These are phyloP conservation scores for Castanospermum australe DNA, from an alignment of 306 rosid genomes.

Conservation along the genomic window DNA sequence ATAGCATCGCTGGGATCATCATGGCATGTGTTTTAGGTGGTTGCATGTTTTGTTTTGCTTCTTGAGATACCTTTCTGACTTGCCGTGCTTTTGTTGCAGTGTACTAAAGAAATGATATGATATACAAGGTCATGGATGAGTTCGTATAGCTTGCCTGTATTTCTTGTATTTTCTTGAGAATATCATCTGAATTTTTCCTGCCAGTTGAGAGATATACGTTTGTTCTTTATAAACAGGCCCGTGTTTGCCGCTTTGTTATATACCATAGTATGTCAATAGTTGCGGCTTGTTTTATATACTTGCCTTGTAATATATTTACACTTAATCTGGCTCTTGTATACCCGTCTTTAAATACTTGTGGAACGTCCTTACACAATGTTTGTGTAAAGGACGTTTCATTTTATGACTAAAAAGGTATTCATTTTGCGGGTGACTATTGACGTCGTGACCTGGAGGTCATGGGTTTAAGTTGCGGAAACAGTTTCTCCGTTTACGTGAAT, in stretches of 20 bases:
- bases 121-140: conserved; percentile 5
- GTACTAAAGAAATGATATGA: conserved; percentile 84
- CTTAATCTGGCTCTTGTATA: neutral
- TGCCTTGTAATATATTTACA: neutral
- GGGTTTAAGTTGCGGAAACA: too few relatives aligned
- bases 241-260: conserved; percentile 27
- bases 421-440: too few relatives aligned
- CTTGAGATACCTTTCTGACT: conserved; percentile 22
- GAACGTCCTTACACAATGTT: too few relatives aligned
- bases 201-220: conserved; percentile 9
- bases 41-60: neutral
- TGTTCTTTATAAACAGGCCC: neutral
- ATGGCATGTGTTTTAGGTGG: neutral
- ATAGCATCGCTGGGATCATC: neutral
- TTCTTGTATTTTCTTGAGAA: conserved; percentile 23
- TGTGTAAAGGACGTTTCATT: neutral
- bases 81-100: conserved; percentile 46
- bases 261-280: conserved; percentile 3
- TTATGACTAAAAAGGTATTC: too few relatives aligned
- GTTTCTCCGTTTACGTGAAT: too few relatives aligned
- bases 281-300: neutral
- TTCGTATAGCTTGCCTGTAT: conserved; percentile 23
- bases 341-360: neutral
- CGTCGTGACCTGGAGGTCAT: too few relatives aligned
- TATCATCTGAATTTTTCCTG: conserved; percentile 16